These are phyloP conservation scores for Phytophthora megakarya DNA, from an alignment of 352 stramenopile genomes.

Conservation along the genomic window DNA sequence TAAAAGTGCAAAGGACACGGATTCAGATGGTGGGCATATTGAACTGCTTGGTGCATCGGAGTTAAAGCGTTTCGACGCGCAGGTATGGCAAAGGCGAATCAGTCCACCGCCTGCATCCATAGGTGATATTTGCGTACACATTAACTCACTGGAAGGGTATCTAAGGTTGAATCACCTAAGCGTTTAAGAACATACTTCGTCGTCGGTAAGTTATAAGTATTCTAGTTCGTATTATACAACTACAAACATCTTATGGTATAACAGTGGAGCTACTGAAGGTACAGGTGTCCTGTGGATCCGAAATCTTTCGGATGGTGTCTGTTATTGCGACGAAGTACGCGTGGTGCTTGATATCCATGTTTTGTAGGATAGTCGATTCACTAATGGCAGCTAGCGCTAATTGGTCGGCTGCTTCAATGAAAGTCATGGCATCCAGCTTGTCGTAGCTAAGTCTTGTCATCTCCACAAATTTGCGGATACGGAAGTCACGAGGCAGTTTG, in stretches of 20 bases:
- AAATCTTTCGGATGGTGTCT: slow-evolving; percentile 17
- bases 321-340: slow-evolving; percentile 17
- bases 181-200: slow-evolving; percentile 33
- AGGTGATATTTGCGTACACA: slow-evolving; percentile 72
- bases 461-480: slow-evolving; percentile 65
- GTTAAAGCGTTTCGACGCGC: slow-evolving; percentile 62
- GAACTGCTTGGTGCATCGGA: slow-evolving; percentile 21
- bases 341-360: slow-evolving; percentile 15
- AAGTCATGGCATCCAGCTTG: slow-evolving; percentile 49
- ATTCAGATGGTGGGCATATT: not conserved
- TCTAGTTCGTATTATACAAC: not conserved
- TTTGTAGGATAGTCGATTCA: slow-evolving; percentile 34
- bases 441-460: slow-evolving; percentile 46
- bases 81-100: slow-evolving; percentile 72
- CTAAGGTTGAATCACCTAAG: slow-evolving; percentile 60
- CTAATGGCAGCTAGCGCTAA: slow-evolving; percentile 35
- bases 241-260: not conserved
- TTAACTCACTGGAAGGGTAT: slow-evolving; percentile 61
- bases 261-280: not conserved
- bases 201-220: too few species aligned
- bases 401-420: slow-evolving; percentile 46
- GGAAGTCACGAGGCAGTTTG: slow-evolving; percentile 54
- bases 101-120: slow-evolving; percentile 48
- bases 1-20: not conserved
- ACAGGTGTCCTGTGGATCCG: slow-evolving; percentile 29